phyloP scores from a whole-genome alignment of 345 rosid genomes.

The Eucalyptus sp. region DNA sequence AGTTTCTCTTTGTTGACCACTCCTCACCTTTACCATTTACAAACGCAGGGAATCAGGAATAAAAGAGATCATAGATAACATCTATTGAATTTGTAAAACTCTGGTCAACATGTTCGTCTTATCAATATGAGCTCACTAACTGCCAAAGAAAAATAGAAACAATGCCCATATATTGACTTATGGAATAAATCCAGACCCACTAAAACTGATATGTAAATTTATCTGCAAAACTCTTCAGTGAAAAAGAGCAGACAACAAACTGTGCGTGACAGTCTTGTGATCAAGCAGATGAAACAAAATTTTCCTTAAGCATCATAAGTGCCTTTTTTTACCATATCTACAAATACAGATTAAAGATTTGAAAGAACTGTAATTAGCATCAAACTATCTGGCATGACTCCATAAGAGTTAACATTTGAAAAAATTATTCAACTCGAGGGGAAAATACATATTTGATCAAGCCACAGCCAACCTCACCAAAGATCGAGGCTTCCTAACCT shows the following conservation, averaged over 20 bases:
- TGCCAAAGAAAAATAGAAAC: background rate
- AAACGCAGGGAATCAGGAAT: background rate
- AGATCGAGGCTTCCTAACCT: constrained; percentile 9
- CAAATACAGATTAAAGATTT: background rate
- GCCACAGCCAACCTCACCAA: background rate
- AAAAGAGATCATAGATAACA: background rate
- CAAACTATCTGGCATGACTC: background rate
- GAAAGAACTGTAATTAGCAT: background rate
- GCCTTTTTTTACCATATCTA: background rate
- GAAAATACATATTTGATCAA: background rate
- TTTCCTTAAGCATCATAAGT: background rate
- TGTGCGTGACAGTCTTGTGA: background rate
- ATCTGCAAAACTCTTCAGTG: background rate
- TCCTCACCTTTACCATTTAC: constrained; percentile 4
- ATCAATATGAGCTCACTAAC: background rate
- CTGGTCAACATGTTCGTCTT: background rate
- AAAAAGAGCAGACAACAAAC: background rate
- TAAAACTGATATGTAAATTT: background rate
- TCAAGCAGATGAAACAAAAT: background rate
- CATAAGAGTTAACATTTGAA: background rate
- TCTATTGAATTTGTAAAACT: background rate
- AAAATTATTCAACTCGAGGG: background rate
- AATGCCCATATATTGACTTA: background rate
- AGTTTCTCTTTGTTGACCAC: background rate
- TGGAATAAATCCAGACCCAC: background rate